phyloP scores from a whole-genome alignment of 164 flowering plant genomes.

The Taxillus chinensis region DNA sequence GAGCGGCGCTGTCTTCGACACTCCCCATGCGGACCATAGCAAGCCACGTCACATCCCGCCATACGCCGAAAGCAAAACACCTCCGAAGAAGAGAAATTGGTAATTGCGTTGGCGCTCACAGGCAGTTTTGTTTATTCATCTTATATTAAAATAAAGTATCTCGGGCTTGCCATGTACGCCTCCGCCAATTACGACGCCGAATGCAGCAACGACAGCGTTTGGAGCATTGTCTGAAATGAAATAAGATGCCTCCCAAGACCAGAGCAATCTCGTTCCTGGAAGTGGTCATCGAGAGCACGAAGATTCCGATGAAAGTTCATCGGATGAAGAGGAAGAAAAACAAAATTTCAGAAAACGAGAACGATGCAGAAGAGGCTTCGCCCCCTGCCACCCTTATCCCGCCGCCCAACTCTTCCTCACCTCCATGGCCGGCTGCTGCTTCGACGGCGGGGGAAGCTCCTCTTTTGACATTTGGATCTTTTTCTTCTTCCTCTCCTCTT shows the following conservation, averaged over 20 bases:
- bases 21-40: slow-evolving; percentile 10
- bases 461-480: too few species aligned
- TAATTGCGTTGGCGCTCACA: neutral
- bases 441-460: slow-evolving; percentile 51
- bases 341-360: slow-evolving; percentile 12
- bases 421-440: too few species aligned
- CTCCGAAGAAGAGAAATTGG: neutral
- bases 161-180: neutral
- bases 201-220: neutral
- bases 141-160: neutral
- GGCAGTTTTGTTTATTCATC: neutral
- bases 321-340: slow-evolving; percentile 6
- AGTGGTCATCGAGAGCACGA: slow-evolving; percentile 50
- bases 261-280: slow-evolving; percentile 40
- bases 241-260: slow-evolving; percentile 40
- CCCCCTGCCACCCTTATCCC: slow-evolving; percentile 30
- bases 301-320: slow-evolving; percentile 53
- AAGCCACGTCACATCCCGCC: slow-evolving; percentile 36
- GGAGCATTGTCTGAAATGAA: neutral
- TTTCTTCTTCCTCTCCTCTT: too few species aligned
- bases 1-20: neutral
- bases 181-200: neutral
- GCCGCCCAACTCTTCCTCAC: too few species aligned
- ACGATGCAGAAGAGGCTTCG: slow-evolving; percentile 7
- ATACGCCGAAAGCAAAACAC: neutral